Percentiles rank a stretch among this genome's conserved stretches.
Conservation (phyloP, 1,284 basidiomycete genomes). For the Tylopilus orsonianus region DNA sequence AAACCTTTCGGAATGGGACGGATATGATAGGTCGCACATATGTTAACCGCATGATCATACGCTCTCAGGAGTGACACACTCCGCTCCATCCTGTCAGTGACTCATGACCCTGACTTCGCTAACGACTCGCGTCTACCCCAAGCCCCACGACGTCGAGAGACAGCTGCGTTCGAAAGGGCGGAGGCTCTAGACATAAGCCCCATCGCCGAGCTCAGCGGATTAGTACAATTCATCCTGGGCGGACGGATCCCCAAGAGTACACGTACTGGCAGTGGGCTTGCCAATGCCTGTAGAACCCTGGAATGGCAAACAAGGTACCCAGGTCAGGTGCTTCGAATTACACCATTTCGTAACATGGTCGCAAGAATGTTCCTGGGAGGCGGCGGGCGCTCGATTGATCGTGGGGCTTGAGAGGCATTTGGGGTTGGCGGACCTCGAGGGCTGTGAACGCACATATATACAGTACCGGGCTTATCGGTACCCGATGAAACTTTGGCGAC, state of each 20-base stretch:
- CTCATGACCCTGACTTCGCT: neutral
- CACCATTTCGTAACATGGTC: slow-evolving; percentile 21
- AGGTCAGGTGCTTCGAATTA: too few species aligned
- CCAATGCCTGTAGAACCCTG: neutral
- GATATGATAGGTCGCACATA: too few species aligned
- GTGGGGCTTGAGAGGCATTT: slow-evolving; percentile 7
- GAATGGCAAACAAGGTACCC: too few species aligned
- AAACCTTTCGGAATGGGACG: neutral
- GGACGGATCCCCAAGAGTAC: too few species aligned
- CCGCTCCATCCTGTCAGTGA: too few species aligned
- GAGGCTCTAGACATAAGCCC: neutral
- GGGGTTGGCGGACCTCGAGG: neutral
- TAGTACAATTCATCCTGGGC: too few species aligned
- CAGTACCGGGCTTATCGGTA: slow-evolving; percentile 2
- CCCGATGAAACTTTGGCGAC: neutral
- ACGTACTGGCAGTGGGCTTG: too few species aligned
- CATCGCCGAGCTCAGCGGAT: neutral
- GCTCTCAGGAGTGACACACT: neutral
- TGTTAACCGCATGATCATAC: too few species aligned
- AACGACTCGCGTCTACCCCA: too few species aligned
- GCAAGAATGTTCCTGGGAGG: slow-evolving; percentile 15
- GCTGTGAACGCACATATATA: slow-evolving; percentile 12
- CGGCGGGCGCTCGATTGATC: slow-evolving; percentile 2
- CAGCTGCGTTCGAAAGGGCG: neutral
- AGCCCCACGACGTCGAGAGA: neutral